Evolutionary conservation across 495 filamentous ascomycete species (phyloP), one percentile per base, ranked within the genome.

Genomic region (Lepraria neglecta): DNA sequence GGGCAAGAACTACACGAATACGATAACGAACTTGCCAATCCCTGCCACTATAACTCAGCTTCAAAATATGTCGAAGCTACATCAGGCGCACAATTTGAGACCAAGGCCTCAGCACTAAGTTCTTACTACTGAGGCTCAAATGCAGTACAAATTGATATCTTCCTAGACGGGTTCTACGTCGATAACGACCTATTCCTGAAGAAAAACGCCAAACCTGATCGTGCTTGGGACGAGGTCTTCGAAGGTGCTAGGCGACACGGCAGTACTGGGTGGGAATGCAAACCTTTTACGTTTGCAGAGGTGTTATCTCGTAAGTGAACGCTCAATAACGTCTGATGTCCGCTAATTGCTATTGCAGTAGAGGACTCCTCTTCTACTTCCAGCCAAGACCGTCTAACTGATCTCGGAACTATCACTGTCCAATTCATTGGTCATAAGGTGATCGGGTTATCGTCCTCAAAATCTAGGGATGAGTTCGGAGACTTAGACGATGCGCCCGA

Each of bases 61-160:
- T 46, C 51, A 7, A 59, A 54, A n/a, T 59, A 64, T 21, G 35
- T 64, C 11, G 46, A 64, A 30, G 45, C 56, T 15, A 14, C 27
- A 15, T 40, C 56, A 28, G 56, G 28, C 15, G 40, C 45, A 11
- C 0, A 56, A 15, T 55, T 64, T 38, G 5, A n/a, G 2, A 31
- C 59, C 14, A 28, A 21, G 14, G 7, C 43, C 6, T 24, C 21
- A 0, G 17, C 59, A 12, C 38, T 45, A 17, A 54, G 14, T 15
- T 27, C 38, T 24, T 47, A 52, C 40, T 17, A n/a, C 3, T 45
- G 55, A 10, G 35, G 6, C 7, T 45, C 27, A 14, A 15, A 59
- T 17, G 54, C 30, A 15, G 14, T 64, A 0, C 1, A 6, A 21
- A 28, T 64, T 6, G 6, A 12, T 19, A 10, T 58, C 27, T 27